Base-by-base conservation (phyloP, 2,329 filamentous ascomycete genomes). In the Neofusicoccum kwambonambiense region DNA sequence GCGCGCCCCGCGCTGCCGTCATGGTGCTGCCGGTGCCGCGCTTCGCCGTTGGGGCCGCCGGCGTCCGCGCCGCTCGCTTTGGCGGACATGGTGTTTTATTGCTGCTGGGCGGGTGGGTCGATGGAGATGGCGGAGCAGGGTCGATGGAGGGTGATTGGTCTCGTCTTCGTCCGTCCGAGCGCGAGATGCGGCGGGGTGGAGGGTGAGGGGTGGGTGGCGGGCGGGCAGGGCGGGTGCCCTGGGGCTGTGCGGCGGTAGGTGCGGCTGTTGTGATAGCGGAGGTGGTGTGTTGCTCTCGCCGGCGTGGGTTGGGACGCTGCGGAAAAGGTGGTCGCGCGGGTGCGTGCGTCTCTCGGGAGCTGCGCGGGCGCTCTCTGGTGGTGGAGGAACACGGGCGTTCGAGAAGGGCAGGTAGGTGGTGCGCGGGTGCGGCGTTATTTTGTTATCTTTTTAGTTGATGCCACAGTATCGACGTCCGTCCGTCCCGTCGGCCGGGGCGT, bases 1-100 rank as follows among this genome's bases (percentile, higher is more conserved):
- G 90, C 86, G 71, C 91, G 88, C 66, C 87, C 87, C 70, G 89
- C 86, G 77, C 89, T 90, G 69, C 90, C 90, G 76, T 93, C 90
- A 76, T 91, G 89, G 79, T 93, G 90, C 65, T 88, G 84, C 71
- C 88, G 87, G 62, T 76, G 73, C 67, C 76, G 77, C 47, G 77
- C 75, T 52, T 76, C 72, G 56, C 78, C 79, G 64, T 76, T 74
- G 8, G 67, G 67, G 31, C 11, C 37, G 5, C 45, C 70, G 51
- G 73, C 69, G 71, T 81, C 76, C 58, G 79, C 72, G 68, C 81
- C 81, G 63, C 76, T 79, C 34, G 80, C 73, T 69, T 77, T 81
- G 64, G 76, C 78, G 42, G 79, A 80, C 79, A 81, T 80, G 64
- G 61, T 42, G 51, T 44, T 19, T 39, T 35, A 1, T 13, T 12